Conservation (phyloP, 371 early-diverging fungal genomes). For the Rhizopus arrhizus region DNA sequence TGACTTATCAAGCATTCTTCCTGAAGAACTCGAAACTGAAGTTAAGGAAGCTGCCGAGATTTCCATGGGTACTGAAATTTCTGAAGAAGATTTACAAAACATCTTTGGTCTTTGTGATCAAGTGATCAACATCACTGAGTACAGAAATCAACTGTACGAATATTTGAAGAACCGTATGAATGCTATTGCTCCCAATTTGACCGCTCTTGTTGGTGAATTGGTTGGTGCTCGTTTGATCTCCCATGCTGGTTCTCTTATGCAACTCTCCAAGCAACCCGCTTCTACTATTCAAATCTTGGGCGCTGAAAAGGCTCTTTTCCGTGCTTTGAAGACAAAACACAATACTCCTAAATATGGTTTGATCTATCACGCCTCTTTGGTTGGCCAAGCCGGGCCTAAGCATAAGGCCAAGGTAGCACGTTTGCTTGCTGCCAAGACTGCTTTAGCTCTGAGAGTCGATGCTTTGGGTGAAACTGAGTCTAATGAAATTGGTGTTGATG, state of each 20-base stretch:
- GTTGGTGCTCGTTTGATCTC: constrained; percentile 92
- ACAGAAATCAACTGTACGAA: constrained; percentile 85
- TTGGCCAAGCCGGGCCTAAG: constrained; percentile 86
- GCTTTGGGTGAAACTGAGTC: constrained; percentile 87
- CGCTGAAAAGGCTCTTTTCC: constrained; percentile 97
- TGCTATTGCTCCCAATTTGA: constrained; percentile 92
- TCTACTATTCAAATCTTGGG: constrained; percentile 97
- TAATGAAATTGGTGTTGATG: constrained; percentile 83
- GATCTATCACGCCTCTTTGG: constrained; percentile 89
- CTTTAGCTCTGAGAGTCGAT: constrained; percentile 93
- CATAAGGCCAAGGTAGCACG: constrained; percentile 94
- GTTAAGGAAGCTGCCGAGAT: constrained; percentile 84
- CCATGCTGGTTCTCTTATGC: constrained; percentile 91
- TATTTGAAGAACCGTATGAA: constrained; percentile 91
- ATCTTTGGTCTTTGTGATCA: constrained; percentile 74
- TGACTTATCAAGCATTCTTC: constrained; percentile 82
- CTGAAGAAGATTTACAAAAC: constrained; percentile 86
- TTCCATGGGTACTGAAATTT: constrained; percentile 95
- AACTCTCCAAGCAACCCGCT: constrained; percentile 90
- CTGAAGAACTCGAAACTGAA: constrained; percentile 87
- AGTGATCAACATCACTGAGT: constrained; percentile 84
- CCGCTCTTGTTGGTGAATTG: constrained; percentile 88
- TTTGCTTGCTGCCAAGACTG: constrained; percentile 90
- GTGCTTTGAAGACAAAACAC: constrained; percentile 92
- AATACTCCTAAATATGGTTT: constrained; percentile 98